Evolutionary conservation across 805 yeast genomes (phyloP), one percentile per base, ranked within the genome.

Genomic region (Metschnikowia cubensis): DNA sequence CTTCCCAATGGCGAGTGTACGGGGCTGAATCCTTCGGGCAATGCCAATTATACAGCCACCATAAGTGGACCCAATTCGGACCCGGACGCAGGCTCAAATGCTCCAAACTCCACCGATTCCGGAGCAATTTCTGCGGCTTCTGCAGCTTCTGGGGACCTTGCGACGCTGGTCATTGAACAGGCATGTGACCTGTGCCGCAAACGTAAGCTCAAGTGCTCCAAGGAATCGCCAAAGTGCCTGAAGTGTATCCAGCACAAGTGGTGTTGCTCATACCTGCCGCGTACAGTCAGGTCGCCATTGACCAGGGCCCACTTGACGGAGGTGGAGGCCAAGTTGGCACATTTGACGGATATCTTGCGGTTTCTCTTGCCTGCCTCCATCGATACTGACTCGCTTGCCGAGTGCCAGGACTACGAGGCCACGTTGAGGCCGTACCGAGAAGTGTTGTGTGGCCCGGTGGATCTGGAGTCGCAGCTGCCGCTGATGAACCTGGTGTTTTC

Each of bases 171-270:
- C 15, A 76, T 78, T 31, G 83, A 80, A 60, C 84, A 80, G 61
- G 83, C 83, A 8, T 89, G 96, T 66, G 96, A 89, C 65, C 83
- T 91, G 3, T 89, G 96, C 63, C 79, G 96, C 35, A 80, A 82
- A 57, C 75, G 94, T 49, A 89, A 89, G 67, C 74, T 88, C 52
- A 84, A 83, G 62, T 89, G 96, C 63, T 82, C 95, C 31, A 89
- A 87, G 60, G 88, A 84, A 52, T 74, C 68, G 25, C 96, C 96
- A 2, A 79, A 77, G 54, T 89, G 96, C 61, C 71, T 83, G 41
- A 87, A 87, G 60, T 89, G 96, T 69, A 65, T 75, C 6, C 81
- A 78, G 48, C 89, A 87, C 61, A 73, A 75, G 20, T 84, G 95
- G 87, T 77, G 78, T 32, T 89, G 96, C 65, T 68, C 80, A 1